phyloP scores from a whole-genome alignment of 169 alveolate species.

The Miamiensis avidus region DNA sequence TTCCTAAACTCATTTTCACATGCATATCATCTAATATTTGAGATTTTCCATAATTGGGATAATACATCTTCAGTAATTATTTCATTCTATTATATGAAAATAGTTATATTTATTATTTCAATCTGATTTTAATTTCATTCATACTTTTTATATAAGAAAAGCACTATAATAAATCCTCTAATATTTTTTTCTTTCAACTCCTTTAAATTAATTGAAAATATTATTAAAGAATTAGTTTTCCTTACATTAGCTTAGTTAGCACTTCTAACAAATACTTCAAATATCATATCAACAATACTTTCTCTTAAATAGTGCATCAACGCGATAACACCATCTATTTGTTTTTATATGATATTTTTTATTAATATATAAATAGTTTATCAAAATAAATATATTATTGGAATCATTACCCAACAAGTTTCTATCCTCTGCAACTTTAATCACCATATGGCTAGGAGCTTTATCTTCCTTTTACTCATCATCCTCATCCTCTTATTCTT shows the following conservation, averaged over 20 bases:
- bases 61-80: background rate
- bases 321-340: background rate
- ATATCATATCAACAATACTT: slow-evolving; percentile 6
- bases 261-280: slow-evolving; percentile 15
- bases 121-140: no score
- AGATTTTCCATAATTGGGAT: slow-evolving; percentile 4
- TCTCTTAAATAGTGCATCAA: background rate
- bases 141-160: slow-evolving; percentile 10
- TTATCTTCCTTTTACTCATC: background rate
- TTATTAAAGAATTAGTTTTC: slow-evolving; percentile 15
- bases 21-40: background rate
- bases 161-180: background rate
- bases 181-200: slow-evolving; percentile 12
- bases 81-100: background rate
- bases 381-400: no score
- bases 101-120: background rate
- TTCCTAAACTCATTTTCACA: background rate
- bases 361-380: no score
- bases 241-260: background rate
- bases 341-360: no score
- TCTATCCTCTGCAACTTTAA: background rate
- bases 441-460: background rate
- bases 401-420: no score
- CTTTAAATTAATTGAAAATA: slow-evolving; percentile 19
- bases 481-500: background rate